Conservation (phyloP, 495 filamentous ascomycete species). For the Podospora tetraspora region DNA sequence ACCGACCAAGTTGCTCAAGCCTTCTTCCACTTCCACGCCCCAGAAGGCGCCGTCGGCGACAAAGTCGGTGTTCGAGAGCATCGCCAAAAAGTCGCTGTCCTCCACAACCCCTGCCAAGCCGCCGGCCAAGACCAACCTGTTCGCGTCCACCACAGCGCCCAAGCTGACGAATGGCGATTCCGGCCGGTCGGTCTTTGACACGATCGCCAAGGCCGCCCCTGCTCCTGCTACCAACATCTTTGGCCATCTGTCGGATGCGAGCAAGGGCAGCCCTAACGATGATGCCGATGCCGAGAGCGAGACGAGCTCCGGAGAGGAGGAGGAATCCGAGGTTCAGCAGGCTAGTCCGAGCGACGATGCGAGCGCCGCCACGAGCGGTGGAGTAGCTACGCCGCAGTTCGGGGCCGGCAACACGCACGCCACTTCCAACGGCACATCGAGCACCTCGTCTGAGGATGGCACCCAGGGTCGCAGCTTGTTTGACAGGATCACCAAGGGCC, state of each 20-base stretch:
- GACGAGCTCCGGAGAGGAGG: constrained; percentile 39
- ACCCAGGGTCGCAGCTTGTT: constrained; percentile 51
- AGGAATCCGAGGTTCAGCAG: constrained; percentile 40
- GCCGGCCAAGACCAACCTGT: constrained; percentile 27
- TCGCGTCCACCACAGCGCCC: constrained; percentile 14
- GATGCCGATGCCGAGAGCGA: constrained; percentile 45
- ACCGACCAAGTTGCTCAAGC: constrained; percentile 57
- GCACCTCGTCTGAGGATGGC: constrained; percentile 34
- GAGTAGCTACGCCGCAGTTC: constrained; percentile 34
- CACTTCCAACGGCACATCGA: constrained; percentile 22
- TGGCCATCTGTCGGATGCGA: constrained; percentile 54
- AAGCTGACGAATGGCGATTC: constrained; percentile 18
- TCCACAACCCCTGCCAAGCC: constrained; percentile 21
- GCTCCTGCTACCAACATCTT: constrained; percentile 51
- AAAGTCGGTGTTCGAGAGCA: constrained; percentile 43
- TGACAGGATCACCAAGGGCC: constrained; percentile 48
- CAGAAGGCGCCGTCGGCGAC: constrained; percentile 41
- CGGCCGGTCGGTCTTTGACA: constrained; percentile 27
- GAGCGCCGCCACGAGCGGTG: constrained; percentile 31
- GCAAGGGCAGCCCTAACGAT: constrained; percentile 42
- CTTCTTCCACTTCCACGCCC: constrained; percentile 26
- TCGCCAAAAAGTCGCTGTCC: constrained; percentile 33
- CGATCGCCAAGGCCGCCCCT: constrained; percentile 18
- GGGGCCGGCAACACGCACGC: constrained; percentile 19
- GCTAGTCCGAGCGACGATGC: constrained; percentile 27